Evolutionary conservation across 129 eudicot species (phyloP).

Genomic region (Kitagawia praeruptora): DNA sequence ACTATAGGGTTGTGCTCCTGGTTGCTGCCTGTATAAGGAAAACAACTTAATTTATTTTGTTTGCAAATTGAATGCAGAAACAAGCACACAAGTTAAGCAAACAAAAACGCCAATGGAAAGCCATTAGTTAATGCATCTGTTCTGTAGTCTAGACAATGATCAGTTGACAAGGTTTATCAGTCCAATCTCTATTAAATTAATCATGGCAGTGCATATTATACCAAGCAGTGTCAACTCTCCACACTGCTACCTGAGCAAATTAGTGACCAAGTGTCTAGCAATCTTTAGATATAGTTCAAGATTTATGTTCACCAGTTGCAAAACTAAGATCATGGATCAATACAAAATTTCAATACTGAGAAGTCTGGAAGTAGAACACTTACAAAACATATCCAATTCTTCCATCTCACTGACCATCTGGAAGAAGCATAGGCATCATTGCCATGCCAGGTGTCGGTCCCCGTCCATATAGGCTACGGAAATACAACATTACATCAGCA

Average conservation of each 20-base stretch:
- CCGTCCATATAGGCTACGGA: constrained; percentile 81
- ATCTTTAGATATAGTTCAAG: background rate
- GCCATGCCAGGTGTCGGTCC: constrained; percentile 82
- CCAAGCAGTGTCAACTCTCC: no score
- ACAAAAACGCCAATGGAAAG: background rate
- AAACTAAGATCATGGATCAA: background rate
- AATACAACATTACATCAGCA: constrained; percentile 2
- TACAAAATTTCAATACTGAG: background rate
- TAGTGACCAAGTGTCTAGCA: background rate
- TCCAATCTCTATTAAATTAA: no score
- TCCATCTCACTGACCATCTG: no score
- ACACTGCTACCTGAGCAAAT: background rate
- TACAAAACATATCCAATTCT: constrained; percentile 94
- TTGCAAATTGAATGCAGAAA: background rate
- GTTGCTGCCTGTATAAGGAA: constrained; percentile 60
- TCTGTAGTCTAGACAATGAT: background rate
- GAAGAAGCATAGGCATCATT: constrained; percentile 98
- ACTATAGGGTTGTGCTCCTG: constrained; percentile 59
- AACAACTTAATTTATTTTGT: constrained; percentile 1
- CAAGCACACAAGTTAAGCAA: background rate
- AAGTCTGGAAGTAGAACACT: constrained; percentile 16
- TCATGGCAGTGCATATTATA: no score
- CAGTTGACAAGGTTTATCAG: no score
- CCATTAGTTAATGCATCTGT: background rate
- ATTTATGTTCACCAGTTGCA: background rate